Base-by-base conservation (phyloP, 2,329 filamentous ascomycete genomes). In the Neoascochyta sp. region DNA sequence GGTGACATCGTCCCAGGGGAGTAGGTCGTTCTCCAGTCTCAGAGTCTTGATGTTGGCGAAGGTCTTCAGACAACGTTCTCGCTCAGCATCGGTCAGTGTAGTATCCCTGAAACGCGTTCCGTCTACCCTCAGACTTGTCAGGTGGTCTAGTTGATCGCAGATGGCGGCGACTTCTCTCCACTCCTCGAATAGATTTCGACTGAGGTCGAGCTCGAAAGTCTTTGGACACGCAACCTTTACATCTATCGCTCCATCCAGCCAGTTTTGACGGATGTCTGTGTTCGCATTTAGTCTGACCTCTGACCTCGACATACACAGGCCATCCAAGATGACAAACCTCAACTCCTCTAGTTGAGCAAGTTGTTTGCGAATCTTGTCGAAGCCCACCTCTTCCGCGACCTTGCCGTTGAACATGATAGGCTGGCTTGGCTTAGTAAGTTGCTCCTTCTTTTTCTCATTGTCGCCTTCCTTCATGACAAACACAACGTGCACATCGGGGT, bases 361-460 rank as follows among this genome's bases (percentile, higher is more conserved):
- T 63, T 89, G 79, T 45, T 75, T 75, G 23, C 83, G 78, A 45
- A 95, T 86, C 70, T 95, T 95, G 47, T 94, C 88, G 49, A 96
- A 96, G 16, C 92, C 92, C 18, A 96, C 78, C 65, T 96, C 90
- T 65, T 96, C 84, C 4, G 86, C 90, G 11, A 89, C 76, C 64
- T 96, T 96, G 20, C 75, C 72, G 64, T 85, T 66, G 70, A 94
- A 73, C 72, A 82, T 66, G 41, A 94, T 83, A 27, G 77, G 70
- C 27, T 72, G 70, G 6, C 52, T 51, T 9, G 30, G 25, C 10
- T 33, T 46, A 6, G 37, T 27, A 9, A 48, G 29, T 6, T 43
- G 36, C n/a, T 47, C 36, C 12, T 42, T 43, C 7, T 26, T 43
- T 10, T 52, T 50, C 10, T 36, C 23, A 21, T 42, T 39, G 11